Conservation (phyloP, 2,329 filamentous ascomycete genomes). For the Trichoderma polysporum region DNA sequence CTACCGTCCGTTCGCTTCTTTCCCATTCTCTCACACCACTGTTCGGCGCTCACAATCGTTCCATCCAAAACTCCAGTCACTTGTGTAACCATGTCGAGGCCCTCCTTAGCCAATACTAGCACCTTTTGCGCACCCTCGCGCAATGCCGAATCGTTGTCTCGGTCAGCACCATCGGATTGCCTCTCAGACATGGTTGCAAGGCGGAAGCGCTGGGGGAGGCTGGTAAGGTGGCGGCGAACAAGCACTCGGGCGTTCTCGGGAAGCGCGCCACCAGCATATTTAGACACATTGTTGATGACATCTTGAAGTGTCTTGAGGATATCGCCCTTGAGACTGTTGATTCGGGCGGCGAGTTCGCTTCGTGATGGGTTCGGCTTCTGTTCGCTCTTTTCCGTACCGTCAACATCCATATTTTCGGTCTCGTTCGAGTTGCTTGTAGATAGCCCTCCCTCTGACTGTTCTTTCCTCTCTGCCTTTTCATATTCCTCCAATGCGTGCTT, state of each 20-base stretch:
- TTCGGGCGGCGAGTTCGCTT: slow-evolving; percentile 56
- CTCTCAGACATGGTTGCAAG: slow-evolving; percentile 58
- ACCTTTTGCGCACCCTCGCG: slow-evolving; percentile 70
- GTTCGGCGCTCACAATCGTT: slow-evolving; percentile 85
- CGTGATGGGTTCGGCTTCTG: slow-evolving; percentile 33
- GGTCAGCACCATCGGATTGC: slow-evolving; percentile 30
- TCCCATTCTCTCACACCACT: slow-evolving; percentile 82
- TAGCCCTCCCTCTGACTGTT: slow-evolving; percentile 13
- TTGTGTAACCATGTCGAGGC: slow-evolving; percentile 90
- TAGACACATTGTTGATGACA: slow-evolving; percentile 81
- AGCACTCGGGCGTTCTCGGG: slow-evolving; percentile 84
- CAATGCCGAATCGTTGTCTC: slow-evolving; percentile 39
- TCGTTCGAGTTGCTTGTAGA: neutral
- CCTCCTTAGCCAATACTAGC: slow-evolving; percentile 82
- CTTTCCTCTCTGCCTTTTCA: slow-evolving; percentile 47
- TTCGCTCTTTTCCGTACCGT: slow-evolving; percentile 19
- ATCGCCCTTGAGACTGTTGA: slow-evolving; percentile 67
- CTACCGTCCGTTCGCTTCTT: slow-evolving; percentile 33
- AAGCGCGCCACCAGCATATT: slow-evolving; percentile 85
- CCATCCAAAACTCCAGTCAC: slow-evolving; percentile 85
- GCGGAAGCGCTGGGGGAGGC: slow-evolving; percentile 79
- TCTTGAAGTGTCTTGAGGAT: slow-evolving; percentile 77
- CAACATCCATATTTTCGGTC: slow-evolving; percentile 9
- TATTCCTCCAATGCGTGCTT: slow-evolving; percentile 78
- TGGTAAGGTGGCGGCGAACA: slow-evolving; percentile 80